Evolutionary conservation across 208 protist genomes (phyloP).

Genomic region (Leishmania tropica): DNA sequence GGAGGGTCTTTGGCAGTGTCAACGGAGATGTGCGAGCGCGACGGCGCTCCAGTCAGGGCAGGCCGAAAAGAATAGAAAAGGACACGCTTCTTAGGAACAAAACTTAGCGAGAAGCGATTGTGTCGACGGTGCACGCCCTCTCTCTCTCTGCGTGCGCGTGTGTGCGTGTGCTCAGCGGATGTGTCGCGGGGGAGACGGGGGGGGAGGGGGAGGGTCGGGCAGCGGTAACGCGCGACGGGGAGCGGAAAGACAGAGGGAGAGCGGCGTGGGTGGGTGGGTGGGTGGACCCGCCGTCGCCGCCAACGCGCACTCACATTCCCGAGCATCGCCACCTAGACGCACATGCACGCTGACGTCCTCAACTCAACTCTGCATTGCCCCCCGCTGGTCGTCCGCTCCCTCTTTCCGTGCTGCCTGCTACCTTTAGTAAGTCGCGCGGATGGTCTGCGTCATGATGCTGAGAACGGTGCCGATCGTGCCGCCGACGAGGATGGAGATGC

Average conservation of each 20-base stretch:
- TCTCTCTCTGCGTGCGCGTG: too few species aligned
- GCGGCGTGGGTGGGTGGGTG: too few species aligned
- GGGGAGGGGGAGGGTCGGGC: too few species aligned
- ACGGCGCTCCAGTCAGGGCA: too few species aligned
- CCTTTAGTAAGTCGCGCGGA: constrained; percentile 24
- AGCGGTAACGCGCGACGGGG: too few species aligned
- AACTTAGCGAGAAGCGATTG: too few species aligned
- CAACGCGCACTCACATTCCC: neutral
- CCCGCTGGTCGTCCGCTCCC: neutral
- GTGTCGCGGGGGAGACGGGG: too few species aligned
- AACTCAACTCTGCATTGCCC: neutral
- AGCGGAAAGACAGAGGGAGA: too few species aligned
- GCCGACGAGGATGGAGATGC: constrained; percentile 54
- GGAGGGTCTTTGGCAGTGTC: neutral
- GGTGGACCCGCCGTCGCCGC: neutral
- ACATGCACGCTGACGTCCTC: neutral
- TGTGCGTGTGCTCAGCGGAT: too few species aligned
- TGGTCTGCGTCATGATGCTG: constrained; percentile 51
- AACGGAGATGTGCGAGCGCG: neutral
- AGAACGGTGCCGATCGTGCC: constrained; percentile 43
- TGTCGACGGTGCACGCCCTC: too few species aligned
- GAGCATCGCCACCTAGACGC: neutral
- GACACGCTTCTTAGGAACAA: too few species aligned
- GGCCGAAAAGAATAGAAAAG: too few species aligned
- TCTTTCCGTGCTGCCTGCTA: neutral